Base-by-base conservation (phyloP, 106 monocot genomes). In the Platanthera guangdongensis region DNA sequence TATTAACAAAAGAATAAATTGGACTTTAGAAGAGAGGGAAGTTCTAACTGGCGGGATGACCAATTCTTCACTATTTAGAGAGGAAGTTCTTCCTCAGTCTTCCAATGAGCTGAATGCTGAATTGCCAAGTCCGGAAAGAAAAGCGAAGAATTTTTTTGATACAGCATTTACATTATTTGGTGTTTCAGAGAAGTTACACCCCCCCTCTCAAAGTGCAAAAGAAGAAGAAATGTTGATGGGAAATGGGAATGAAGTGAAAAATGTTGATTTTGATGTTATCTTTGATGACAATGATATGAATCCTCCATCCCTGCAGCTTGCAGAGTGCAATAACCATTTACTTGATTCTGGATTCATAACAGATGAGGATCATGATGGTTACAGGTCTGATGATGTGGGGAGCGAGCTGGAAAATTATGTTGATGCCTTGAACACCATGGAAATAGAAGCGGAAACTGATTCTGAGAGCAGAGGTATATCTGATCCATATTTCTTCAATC, bases 351-450 rank as follows among this genome's bases (percentile, higher is more conserved):
- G 81, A 15, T 80, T 59, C 74, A 70, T n/a, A 73, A 70, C 84
- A 79, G 85, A 78, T 62, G 81, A 78, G 71, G 74, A 77, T 78
- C 65, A 9, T 80, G 82, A 83, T 85, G 74, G 80, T 68, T 80
- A 81, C 74, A 80, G 53, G 67, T 84, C 87, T 82, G 95, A 93
- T 85, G 96, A 86, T 59, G 73, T 87, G 68, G 80, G 70, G 55
- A 93, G 90, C 80, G 95, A 96, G 54, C 68, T 90, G 47, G 95
- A 97, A 15, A 91, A 84, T 75, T 97, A 93, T 57, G 59, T 93
- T 52, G 93, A 97, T 84, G 96, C 96, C 13, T 73, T 89, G 59
- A 89, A 85, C 75, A 91, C 77, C 9, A 85, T 89, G 80, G 93
- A 94, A 39, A 87, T 76, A 50, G 96, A 91, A 78, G 75, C 75